phyloP scores from a whole-genome alignment of 306 rosid species.

The Boehmeria nivea region DNA sequence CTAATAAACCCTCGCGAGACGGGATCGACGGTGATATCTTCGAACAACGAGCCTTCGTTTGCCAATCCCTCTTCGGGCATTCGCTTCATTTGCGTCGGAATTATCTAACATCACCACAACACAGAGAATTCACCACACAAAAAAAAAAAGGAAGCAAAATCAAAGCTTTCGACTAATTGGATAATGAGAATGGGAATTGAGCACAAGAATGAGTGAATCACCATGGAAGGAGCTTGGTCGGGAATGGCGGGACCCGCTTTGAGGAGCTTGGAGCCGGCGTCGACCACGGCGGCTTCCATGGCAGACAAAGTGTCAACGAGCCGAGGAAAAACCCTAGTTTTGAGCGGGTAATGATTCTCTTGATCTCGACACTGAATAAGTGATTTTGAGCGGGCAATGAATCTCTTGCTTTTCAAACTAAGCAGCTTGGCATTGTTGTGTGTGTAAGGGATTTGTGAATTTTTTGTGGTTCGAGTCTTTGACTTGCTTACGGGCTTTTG shows the following conservation, averaged over 20 bases:
- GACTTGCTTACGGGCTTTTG: no score
- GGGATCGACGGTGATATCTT: constrained; percentile 58
- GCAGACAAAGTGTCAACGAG: not conserved
- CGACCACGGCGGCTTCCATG: constrained; percentile 92
- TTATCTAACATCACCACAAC: no score
- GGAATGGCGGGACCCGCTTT: constrained; percentile 97
- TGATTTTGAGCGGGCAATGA: no score
- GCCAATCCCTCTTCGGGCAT: constrained; percentile 56
- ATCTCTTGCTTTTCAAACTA: no score
- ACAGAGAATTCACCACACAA: not conserved
- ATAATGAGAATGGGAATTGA: not conserved
- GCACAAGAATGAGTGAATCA: constrained; percentile 12
- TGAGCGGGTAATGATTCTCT: no score
- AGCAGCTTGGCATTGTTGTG: no score
- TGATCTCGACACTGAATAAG: no score
- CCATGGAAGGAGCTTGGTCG: constrained; percentile 91
- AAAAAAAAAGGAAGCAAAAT: not conserved
- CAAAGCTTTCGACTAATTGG: not conserved
- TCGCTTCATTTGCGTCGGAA: constrained; percentile 84
- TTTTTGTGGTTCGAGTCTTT: no score
- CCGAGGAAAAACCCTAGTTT: constrained; percentile 26
- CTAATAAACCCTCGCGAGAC: constrained; percentile 65
- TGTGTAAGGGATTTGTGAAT: no score
- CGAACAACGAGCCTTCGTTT: constrained; percentile 39
- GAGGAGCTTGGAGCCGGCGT: constrained; percentile 78